Evolutionary conservation across 345 rosid species (phyloP), one percentile per base, ranked within the genome.

Genomic region (Eucalyptus regnans): DNA sequence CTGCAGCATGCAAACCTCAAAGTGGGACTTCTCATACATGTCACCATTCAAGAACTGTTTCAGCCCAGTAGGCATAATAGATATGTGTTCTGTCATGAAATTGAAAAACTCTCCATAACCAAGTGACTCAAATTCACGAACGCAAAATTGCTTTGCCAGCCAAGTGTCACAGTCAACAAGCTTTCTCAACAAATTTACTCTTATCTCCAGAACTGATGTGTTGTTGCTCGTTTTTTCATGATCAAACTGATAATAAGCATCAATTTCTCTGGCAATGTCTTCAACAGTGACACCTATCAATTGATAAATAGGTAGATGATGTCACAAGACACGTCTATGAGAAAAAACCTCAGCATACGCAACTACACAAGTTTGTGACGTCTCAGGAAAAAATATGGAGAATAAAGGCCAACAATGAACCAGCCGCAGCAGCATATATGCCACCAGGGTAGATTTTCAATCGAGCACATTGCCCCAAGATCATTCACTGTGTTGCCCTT

Each of bases 101-200:
- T 46, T 88, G 86, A 95, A 93, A 87, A 96, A 95, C 33, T 93
- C 96, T 89, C 99, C 99, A 94, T 92, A 91, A 81, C 97, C 99
- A 91, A 97, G 98, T 88, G 94, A 93, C 91, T 93, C 92, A 88
- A 97, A 97, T 89, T 95, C 92, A 62, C 89, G 91, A 87, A 96
- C 94, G 84, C 90, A 89, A 90, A 94, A 94, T 89, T 95, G 94
- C 91, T 94, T 95, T 37, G 93, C 92, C 94, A 97, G 87, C 97
- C 95, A 94, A 43, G 85, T 86, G 92, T 91, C 94, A 90, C 99
- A 96, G 64, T 91, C 89, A 85, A 92, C 92, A 54, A 96, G 94
- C 93, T 92, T 94, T 92, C 90, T 93, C 87, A 94, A 48, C 62
- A 94, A 87, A 48, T 88, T 86, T 86, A 95, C 60, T 89, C 90